Percentiles rank a stretch among this genome's conserved stretches.
Conservation (phyloP, 495 filamentous ascomycete species). For the Penicillium pancosmium region DNA sequence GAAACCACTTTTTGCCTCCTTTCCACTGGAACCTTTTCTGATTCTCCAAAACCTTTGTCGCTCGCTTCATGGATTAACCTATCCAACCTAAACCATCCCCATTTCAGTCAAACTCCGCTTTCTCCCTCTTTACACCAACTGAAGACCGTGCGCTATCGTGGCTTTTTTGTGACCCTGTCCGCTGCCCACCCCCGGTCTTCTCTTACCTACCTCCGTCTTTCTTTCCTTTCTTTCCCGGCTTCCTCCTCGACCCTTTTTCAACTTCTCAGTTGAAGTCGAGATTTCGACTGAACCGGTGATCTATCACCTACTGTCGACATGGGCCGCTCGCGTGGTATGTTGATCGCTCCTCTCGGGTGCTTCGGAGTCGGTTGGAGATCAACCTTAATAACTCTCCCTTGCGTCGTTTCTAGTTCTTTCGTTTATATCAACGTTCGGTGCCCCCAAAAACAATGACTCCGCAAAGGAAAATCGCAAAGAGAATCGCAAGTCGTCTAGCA, state of each 20-base stretch:
- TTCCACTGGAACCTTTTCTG: conserved; percentile 2
- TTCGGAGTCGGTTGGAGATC: conserved; percentile 11
- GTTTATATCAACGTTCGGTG: conserved; percentile 63
- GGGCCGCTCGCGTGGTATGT: conserved; percentile 50
- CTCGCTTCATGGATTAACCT: conserved; percentile 16
- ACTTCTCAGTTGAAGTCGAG: conserved; percentile 7
- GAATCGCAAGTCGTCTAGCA: conserved; percentile 32
- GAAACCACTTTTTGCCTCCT: background rate
- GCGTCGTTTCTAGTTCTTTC: conserved; percentile 57
- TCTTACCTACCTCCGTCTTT: background rate
- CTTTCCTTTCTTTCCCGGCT: background rate
- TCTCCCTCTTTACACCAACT: conserved; percentile 9
- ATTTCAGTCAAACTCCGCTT: conserved; percentile 12
- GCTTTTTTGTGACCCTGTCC: conserved; percentile 1
- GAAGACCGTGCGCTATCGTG: conserved; percentile 16
- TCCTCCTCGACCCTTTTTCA: background rate
- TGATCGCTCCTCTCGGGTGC: conserved; percentile 12
- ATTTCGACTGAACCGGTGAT: conserved; percentile 13
- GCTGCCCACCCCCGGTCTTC: background rate
- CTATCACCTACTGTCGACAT: conserved; percentile 30
- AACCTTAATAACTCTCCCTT: conserved; percentile 30
- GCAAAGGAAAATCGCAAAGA: conserved; percentile 28
- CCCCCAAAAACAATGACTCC: conserved; percentile 30
- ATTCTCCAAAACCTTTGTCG: conserved; percentile 3
- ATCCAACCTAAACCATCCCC: conserved; percentile 10